Evolutionary conservation across 1,284 basidiomycete species (phyloP).

Genomic region (Puccinia polysora): DNA sequence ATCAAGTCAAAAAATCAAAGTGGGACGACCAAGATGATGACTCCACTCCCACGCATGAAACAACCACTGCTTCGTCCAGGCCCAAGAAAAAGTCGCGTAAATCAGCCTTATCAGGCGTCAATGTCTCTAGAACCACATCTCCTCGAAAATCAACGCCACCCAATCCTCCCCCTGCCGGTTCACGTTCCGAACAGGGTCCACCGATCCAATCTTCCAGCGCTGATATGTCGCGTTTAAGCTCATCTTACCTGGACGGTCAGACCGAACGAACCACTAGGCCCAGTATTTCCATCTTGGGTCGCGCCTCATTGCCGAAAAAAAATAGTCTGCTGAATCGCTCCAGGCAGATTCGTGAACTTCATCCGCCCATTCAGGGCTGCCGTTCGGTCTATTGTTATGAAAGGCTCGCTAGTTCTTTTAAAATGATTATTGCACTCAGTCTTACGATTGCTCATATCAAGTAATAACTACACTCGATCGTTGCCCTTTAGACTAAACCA

Average conservation of each 20-base stretch:
- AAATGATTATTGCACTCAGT: background rate
- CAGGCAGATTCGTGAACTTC: conserved; percentile 35
- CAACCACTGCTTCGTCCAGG: background rate
- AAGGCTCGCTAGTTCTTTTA: conserved; percentile 52
- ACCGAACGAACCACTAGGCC: conserved; percentile 30
- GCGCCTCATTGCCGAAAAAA: conserved; percentile 9
- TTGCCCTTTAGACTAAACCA: conserved; percentile 65
- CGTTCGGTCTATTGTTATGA: conserved; percentile 90
- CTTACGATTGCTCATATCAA: background rate
- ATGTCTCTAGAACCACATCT: conserved; percentile 33
- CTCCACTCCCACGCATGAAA: background rate
- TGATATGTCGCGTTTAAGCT: conserved; percentile 23
- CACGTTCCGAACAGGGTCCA: conserved; percentile 32
- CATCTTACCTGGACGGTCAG: conserved; percentile 17
- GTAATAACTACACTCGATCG: background rate
- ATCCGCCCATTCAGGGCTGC: conserved; percentile 56
- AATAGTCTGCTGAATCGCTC: conserved; percentile 9
- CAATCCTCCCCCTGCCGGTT: background rate
- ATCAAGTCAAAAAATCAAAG: conserved; percentile 33
- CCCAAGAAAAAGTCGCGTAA: conserved; percentile 23
- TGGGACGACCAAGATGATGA: conserved; percentile 37
- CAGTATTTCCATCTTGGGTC: conserved; percentile 44
- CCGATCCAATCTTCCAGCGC: conserved; percentile 36
- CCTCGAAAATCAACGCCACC: conserved; percentile 1
- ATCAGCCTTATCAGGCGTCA: conserved; percentile 31